Conservation (phyloP, 805 yeast genomes). For the Nematodospora valgi region DNA sequence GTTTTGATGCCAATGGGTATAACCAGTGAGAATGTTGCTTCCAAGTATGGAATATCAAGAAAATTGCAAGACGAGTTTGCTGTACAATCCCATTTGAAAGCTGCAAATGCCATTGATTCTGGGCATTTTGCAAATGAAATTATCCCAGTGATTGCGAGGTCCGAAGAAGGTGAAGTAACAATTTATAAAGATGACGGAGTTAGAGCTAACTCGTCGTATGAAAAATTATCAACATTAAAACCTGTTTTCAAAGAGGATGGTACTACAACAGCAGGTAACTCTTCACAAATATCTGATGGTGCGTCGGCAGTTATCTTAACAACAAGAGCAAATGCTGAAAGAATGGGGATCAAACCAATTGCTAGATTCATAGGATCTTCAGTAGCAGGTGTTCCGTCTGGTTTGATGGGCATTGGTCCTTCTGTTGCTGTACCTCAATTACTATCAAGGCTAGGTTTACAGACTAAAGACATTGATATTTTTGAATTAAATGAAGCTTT, state of each 20-base stretch:
- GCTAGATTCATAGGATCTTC: conserved; percentile 27
- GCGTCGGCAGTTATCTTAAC: conserved; percentile 33
- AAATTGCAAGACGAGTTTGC: conserved; percentile 25
- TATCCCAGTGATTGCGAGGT: conserved; percentile 14
- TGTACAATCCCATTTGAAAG: conserved; percentile 20
- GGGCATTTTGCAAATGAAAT: conserved; percentile 23
- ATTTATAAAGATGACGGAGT: conserved; percentile 29
- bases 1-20: conserved; percentile 32
- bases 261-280: conserved; percentile 33
- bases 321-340: conserved; percentile 31
- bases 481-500: conserved; percentile 37
- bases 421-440: conserved; percentile 29
- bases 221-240: conserved; percentile 23
- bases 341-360: conserved; percentile 26
- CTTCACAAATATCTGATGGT: conserved; percentile 36
- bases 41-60: conserved; percentile 20
- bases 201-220: conserved; percentile 21
- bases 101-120: conserved; percentile 18
- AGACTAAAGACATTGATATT: conserved; percentile 22
- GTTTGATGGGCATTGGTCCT: conserved; percentile 36
- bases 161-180: conserved; percentile 8
- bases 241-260: conserved; percentile 31
- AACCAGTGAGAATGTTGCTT: conserved; percentile 24
- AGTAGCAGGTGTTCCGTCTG: conserved; percentile 33
- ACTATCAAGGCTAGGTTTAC: conserved; percentile 20